Evolutionary conservation across 2,329 filamentous ascomycete species (phyloP).

Genomic region (Pestalotiopsis sp.): DNA sequence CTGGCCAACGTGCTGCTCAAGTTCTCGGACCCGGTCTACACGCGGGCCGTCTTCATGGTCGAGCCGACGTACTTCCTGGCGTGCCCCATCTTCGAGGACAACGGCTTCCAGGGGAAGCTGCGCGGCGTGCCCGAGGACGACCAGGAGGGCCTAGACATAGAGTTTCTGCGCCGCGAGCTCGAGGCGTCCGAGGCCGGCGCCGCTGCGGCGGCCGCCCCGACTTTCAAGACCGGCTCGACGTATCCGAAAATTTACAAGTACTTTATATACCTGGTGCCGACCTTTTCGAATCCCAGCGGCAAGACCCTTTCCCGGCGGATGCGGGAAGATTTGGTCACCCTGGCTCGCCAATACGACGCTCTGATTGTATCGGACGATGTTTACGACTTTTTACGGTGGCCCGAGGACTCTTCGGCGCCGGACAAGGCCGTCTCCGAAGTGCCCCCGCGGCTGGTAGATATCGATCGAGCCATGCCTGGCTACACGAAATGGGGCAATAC

Average conservation of each 20-base stretch:
- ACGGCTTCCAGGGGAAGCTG: conserved; percentile 59
- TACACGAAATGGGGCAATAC: conserved; percentile 64
- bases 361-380: conserved; percentile 71
- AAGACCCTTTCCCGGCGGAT: conserved; percentile 63
- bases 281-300: conserved; percentile 70
- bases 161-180: conserved; percentile 51
- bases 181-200: conserved; percentile 17
- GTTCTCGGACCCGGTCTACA: conserved; percentile 67
- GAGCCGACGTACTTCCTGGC: conserved; percentile 68
- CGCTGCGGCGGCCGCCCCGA: conserved; percentile 11
- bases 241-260: conserved; percentile 45
- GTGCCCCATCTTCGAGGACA: conserved; percentile 67
- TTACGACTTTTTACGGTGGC: conserved; percentile 71
- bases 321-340: conserved; percentile 57
- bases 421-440: background rate
- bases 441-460: conserved; percentile 60
- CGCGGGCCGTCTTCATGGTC: conserved; percentile 66
- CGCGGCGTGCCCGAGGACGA: conserved; percentile 63
- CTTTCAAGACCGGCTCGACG: conserved; percentile 51
- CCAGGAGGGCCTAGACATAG: conserved; percentile 63
- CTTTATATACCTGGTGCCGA: conserved; percentile 69
- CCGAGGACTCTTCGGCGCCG: conserved; percentile 14
- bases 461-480: conserved; percentile 60
- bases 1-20: conserved; percentile 64
- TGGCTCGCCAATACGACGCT: conserved; percentile 67